These are phyloP conservation scores for Spiromastix sp. DNA, from an alignment of 2,329 filamentous ascomycete genomes.

Conservation along the genomic window DNA sequence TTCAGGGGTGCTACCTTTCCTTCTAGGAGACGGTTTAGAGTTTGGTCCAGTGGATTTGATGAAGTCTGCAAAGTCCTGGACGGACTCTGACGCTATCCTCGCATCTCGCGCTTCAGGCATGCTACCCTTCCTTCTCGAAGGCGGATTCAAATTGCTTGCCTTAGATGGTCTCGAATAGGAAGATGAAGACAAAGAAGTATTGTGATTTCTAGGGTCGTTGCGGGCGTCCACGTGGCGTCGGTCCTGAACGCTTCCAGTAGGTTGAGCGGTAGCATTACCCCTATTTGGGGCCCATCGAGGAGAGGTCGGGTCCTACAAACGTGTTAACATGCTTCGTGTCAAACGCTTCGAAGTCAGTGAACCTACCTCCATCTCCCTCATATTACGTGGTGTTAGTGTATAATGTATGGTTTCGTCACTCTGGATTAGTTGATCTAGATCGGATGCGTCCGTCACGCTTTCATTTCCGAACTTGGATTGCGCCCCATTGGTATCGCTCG, in stretches of 20 bases:
- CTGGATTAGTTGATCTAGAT: conserved; percentile 70
- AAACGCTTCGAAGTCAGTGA: background rate
- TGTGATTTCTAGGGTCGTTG: no score
- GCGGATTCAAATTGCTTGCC: no score
- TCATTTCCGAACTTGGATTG: conserved; percentile 2
- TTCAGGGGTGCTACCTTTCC: conserved; percentile 18
- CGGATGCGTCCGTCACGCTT: conserved; percentile 41
- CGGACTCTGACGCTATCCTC: conserved; percentile 58
- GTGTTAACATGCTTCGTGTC: conserved; percentile 2
- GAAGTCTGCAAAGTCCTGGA: conserved; percentile 78
- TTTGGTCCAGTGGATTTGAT: conserved; percentile 72
- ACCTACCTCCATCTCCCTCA: conserved; percentile 65
- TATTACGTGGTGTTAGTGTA: conserved; percentile 68
- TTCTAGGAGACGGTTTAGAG: conserved; percentile 15
- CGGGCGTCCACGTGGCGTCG: no score
- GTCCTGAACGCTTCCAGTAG: no score
- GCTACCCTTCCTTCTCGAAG: no score
- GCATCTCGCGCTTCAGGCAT: conserved; percentile 57
- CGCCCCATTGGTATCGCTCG: conserved; percentile 25
- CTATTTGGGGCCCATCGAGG: conserved; percentile 23
- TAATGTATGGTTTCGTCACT: conserved; percentile 76
- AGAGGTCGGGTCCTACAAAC: conserved; percentile 22
- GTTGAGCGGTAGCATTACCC: no score
- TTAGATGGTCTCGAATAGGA: no score
- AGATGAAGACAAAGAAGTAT: no score